phyloP scores from a whole-genome alignment of 2,329 filamentous ascomycete genomes.

The Grosmannia penicillata region DNA sequence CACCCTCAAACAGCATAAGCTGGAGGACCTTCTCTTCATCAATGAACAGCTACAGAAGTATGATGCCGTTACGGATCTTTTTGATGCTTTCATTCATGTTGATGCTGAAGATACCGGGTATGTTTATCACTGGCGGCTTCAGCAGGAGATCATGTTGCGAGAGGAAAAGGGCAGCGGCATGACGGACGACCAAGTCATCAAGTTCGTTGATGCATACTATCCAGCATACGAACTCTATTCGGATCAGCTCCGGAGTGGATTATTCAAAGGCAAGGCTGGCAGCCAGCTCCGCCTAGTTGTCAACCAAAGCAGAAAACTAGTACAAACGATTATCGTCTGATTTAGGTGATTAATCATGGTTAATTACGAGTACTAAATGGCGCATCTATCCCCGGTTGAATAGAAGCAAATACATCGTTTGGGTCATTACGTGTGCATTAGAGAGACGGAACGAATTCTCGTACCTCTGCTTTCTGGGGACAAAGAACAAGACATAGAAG shows the following conservation, averaged over 20 bases:
- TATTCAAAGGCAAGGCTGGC: constrained; percentile 27
- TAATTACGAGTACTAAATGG: too few species aligned
- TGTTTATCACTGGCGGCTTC: constrained; percentile 71
- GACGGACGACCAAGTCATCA: constrained; percentile 63
- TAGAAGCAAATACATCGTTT: too few species aligned
- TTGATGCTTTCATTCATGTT: constrained; percentile 42
- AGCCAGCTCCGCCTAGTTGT: constrained; percentile 49
- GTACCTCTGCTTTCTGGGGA: too few species aligned
- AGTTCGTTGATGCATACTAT: constrained; percentile 58
- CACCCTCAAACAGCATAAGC: constrained; percentile 28
- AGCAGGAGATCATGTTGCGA: constrained; percentile 65
- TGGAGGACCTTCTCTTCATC: constrained; percentile 34
- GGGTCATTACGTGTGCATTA: too few species aligned
- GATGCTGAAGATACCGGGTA: constrained; percentile 58
- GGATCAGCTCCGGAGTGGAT: constrained; percentile 40
- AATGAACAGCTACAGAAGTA: constrained; percentile 33
- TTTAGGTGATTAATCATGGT: too few species aligned
- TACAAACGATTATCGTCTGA: too few species aligned
- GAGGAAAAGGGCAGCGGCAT: constrained; percentile 57
- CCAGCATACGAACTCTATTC: constrained; percentile 59
- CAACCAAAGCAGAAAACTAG: too few species aligned
- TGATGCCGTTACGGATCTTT: constrained; percentile 30
- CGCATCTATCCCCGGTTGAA: too few species aligned
- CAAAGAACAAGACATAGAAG: too few species aligned
- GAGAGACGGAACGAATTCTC: too few species aligned